Percentiles rank a stretch among this genome's conserved stretches.
Conservation (phyloP, 2,329 filamentous ascomycete species). For the Nemania diffusa region DNA sequence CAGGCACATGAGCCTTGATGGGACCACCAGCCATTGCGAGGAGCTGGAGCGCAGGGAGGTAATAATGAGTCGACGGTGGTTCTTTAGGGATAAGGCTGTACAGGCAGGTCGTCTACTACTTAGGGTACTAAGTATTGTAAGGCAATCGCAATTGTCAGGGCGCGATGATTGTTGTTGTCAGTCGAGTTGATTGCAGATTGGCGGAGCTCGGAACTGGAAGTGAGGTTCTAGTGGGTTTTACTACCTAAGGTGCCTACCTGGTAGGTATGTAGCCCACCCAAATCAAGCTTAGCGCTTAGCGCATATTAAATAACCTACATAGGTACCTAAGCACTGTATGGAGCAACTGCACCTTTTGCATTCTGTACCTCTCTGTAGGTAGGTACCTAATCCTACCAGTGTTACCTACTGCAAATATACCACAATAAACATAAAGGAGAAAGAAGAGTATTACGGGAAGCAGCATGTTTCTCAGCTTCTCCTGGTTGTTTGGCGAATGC, state of each 20-base stretch:
- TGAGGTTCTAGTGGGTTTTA: conserved; percentile 1
- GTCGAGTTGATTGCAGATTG: not conserved
- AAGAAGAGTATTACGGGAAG: too few species aligned
- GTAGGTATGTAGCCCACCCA: not conserved
- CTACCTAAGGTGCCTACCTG: too few species aligned
- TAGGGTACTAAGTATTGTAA: not conserved
- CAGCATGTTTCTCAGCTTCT: too few species aligned
- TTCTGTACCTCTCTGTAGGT: too few species aligned
- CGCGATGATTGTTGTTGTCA: conserved; percentile 18
- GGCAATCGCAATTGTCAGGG: conserved; percentile 13
- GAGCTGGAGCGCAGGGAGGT: conserved; percentile 12
- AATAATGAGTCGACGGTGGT: not conserved
- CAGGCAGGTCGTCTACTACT: conserved; percentile 13
- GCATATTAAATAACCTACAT: too few species aligned
- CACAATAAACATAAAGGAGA: too few species aligned
- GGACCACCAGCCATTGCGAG: conserved; percentile 51
- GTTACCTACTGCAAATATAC: too few species aligned
- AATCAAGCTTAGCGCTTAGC: too few species aligned
- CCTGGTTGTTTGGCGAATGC: too few species aligned
- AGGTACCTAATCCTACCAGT: too few species aligned
- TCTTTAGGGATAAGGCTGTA: not conserved
- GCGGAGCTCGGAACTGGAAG: conserved; percentile 16
- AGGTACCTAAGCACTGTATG: too few species aligned
- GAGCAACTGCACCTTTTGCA: too few species aligned
- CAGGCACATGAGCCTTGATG: conserved; percentile 59